phyloP scores from a whole-genome alignment of 2,329 filamentous ascomycete genomes.

The Fusarium torreyae region DNA sequence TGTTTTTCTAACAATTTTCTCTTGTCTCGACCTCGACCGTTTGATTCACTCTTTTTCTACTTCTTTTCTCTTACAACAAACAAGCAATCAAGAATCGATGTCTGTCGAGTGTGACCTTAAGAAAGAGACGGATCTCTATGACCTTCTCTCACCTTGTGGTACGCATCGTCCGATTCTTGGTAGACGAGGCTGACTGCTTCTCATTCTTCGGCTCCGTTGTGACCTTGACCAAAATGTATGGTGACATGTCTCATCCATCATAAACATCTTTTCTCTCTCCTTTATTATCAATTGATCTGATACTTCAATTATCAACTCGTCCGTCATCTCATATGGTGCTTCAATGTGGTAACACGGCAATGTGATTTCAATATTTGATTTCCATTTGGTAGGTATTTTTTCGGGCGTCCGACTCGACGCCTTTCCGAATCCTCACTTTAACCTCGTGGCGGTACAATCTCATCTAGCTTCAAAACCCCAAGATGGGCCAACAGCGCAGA shows the following conservation, averaged over 20 bases:
- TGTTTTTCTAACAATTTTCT: conserved; percentile 29
- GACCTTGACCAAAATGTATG: conserved; percentile 20
- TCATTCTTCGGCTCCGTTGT: conserved; percentile 16
- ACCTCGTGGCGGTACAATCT: conserved; percentile 74
- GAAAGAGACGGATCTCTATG: conserved; percentile 6
- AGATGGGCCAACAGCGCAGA: conserved; percentile 46
- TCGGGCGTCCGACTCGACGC: conserved; percentile 74
- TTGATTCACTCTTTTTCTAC: conserved; percentile 7
- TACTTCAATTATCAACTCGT: not conserved
- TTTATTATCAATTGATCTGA: conserved; percentile 6
- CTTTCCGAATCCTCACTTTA: conserved; percentile 76
- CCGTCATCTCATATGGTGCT: conserved; percentile 11
- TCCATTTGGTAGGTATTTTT: conserved; percentile 57
- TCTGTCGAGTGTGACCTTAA: conserved; percentile 18
- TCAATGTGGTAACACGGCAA: conserved; percentile 22
- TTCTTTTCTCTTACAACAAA: not conserved
- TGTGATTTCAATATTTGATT: conserved; percentile 46
- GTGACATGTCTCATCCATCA: conserved; percentile 26
- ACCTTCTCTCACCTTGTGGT: not conserved
- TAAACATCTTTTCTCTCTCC: conserved; percentile 3
- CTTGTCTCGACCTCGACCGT: not conserved
- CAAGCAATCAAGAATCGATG: conserved; percentile 4
- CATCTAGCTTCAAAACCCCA: conserved; percentile 48
- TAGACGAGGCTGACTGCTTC: conserved; percentile 17
- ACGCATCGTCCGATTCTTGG: conserved; percentile 5